A percentile compares a stretch with the other conserved stretches of the same genome.
phyloP scores from a whole-genome alignment of 495 filamentous ascomycete species.

The Letharia lupina region DNA sequence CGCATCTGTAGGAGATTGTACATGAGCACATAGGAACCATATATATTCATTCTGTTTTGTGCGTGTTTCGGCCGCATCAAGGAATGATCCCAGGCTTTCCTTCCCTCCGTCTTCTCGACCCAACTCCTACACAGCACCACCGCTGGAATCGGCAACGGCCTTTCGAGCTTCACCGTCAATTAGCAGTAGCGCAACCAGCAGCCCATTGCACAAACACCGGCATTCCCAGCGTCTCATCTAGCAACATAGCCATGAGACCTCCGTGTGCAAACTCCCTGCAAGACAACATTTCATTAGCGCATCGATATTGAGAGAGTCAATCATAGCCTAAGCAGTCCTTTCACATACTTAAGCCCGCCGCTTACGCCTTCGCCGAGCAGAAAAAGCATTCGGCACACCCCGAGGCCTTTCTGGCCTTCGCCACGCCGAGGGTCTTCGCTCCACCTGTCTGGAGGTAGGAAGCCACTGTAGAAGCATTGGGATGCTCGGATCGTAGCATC shows the following conservation, averaged over 20 bases:
- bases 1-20: too few species aligned
- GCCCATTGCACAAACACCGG: neutral
- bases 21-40: too few species aligned
- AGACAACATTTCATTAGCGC: too few species aligned
- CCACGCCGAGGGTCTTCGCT: neutral
- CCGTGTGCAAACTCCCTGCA: neutral
- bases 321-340: neutral
- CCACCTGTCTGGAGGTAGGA: neutral
- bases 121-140: slow-evolving; percentile 22
- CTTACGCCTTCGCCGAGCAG: neutral
- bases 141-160: slow-evolving; percentile 10
- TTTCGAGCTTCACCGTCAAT: neutral
- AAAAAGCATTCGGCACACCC: neutral
- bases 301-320: neutral
- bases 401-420: neutral
- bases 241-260: neutral
- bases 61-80: too few species aligned
- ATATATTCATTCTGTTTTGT: too few species aligned
- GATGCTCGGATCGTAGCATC: neutral
- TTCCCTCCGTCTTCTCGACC: slow-evolving; percentile 16
- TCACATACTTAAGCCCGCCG: neutral
- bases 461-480: neutral
- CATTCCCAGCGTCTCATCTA: neutral
- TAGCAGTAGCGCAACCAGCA: neutral
- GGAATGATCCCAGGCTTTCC: slow-evolving; percentile 18